Evolutionary conservation across 2,329 filamentous ascomycete species (phyloP).

Genomic region (Penicillium rolfsii): DNA sequence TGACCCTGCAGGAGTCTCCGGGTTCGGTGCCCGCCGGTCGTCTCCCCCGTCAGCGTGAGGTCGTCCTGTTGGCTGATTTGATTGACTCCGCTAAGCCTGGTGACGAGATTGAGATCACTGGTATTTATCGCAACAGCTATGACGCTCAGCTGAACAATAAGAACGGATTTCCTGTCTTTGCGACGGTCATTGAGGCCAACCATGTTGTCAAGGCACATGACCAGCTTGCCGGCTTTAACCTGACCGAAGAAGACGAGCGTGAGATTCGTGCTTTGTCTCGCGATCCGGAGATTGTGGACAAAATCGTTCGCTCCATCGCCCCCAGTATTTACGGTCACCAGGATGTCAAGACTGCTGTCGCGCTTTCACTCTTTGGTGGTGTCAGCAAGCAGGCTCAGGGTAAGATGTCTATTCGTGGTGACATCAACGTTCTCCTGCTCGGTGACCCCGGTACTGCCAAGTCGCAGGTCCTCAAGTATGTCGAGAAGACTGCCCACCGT

Average conservation of each 20-base stretch:
- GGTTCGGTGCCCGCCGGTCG: slow-evolving; percentile 95
- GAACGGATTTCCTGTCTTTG: slow-evolving; percentile 97
- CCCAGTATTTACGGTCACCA: slow-evolving; percentile 96
- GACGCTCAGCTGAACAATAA: slow-evolving; percentile 97
- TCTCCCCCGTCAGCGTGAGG: slow-evolving; percentile 88
- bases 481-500: slow-evolving; percentile 94
- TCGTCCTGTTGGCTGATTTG: slow-evolving; percentile 93
- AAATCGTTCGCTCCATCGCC: slow-evolving; percentile 88
- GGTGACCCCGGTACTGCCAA: slow-evolving; percentile 98
- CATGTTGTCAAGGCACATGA: slow-evolving; percentile 97
- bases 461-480: slow-evolving; percentile 95
- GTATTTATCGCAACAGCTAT: slow-evolving; percentile 97
- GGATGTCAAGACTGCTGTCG: slow-evolving; percentile 96
- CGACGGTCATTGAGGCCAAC: slow-evolving; percentile 95
- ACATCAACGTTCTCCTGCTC: slow-evolving; percentile 95
- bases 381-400: slow-evolving; percentile 90
- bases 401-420: slow-evolving; percentile 86
- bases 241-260: slow-evolving; percentile 94
- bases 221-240: slow-evolving; percentile 91
- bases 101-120: slow-evolving; percentile 95
- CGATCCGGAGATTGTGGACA: slow-evolving; percentile 90
- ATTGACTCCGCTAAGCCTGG: slow-evolving; percentile 97
- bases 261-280: slow-evolving; percentile 84
- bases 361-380: slow-evolving; percentile 90
- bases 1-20: slow-evolving; percentile 95